These are phyloP conservation scores for Phytophthora cryptogea DNA, from an alignment of 352 stramenopile species.

Conservation along the genomic window DNA sequence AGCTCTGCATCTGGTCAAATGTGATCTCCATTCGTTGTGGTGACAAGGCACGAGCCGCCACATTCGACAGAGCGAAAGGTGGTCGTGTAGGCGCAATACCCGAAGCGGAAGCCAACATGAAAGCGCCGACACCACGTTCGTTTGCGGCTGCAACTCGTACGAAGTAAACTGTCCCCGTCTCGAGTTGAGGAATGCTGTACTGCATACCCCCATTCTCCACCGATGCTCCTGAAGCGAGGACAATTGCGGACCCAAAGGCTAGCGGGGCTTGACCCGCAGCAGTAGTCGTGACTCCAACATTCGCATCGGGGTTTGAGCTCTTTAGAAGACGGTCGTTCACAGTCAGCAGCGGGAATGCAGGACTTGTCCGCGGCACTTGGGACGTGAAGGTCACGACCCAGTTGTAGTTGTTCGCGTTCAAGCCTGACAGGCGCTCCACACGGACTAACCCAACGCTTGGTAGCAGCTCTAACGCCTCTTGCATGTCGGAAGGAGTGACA, in stretches of 20 bases:
- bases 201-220: slow-evolving; percentile 20
- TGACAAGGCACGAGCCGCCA: slow-evolving; percentile 39
- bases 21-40: slow-evolving; percentile 48
- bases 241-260: slow-evolving; percentile 41
- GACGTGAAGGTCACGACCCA: slow-evolving; percentile 91
- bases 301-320: slow-evolving; percentile 22
- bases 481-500: slow-evolving; percentile 54
- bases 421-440: slow-evolving; percentile 79
- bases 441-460: slow-evolving; percentile 89
- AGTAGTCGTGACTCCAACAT: slow-evolving; percentile 32
- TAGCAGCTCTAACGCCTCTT: slow-evolving; percentile 88
- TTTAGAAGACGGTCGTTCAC: slow-evolving; percentile 57
- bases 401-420: slow-evolving; percentile 65
- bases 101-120: slow-evolving; percentile 24
- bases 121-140: slow-evolving; percentile 79
- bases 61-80: slow-evolving; percentile 56
- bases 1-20: slow-evolving; percentile 66
- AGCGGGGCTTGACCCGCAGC: slow-evolving; percentile 37
- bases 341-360: slow-evolving; percentile 45
- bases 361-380: slow-evolving; percentile 43
- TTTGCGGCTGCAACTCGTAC: slow-evolving; percentile 85
- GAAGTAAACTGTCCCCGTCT: slow-evolving; percentile 69
- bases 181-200: slow-evolving; percentile 64
- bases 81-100: slow-evolving; percentile 49
- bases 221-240: slow-evolving; percentile 17